These are phyloP conservation scores for Coemansia sp. DNA, from an alignment of 192 early-diverging fungal genomes.

Conservation along the genomic window DNA sequence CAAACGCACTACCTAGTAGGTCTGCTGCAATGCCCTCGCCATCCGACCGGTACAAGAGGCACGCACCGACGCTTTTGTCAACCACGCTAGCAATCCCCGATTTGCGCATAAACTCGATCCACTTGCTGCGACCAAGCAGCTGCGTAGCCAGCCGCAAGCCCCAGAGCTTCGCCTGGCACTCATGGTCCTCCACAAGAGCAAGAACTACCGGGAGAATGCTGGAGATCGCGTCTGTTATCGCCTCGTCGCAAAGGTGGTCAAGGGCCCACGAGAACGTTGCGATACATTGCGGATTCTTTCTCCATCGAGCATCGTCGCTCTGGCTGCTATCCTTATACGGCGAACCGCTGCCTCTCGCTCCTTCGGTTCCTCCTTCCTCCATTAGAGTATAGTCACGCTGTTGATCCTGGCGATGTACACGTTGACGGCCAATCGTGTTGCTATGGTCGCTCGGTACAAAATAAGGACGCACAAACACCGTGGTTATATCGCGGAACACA, in stretches of 20 bases:
- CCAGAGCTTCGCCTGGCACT: constrained; percentile 17
- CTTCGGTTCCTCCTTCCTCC: not conserved
- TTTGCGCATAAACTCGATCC: constrained; percentile 28
- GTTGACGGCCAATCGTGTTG: not conserved
- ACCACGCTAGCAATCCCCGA: constrained; percentile 40
- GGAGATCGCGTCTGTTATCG: constrained; percentile 13
- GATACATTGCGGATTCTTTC: constrained; percentile 21
- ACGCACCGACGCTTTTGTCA: constrained; percentile 16
- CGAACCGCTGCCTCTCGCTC: not conserved
- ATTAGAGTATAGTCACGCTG: constrained; percentile 13
- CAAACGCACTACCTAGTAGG: constrained; percentile 23
- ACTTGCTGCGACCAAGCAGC: constrained; percentile 8
- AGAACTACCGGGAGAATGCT: constrained; percentile 33
- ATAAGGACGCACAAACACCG: constrained; percentile 26
- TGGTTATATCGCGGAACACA: constrained; percentile 17
- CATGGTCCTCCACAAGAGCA: constrained; percentile 43
- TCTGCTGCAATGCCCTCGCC: constrained; percentile 7
- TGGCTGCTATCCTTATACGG: not conserved
- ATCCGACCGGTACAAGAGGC: constrained; percentile 30
- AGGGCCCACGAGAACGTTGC: constrained; percentile 40
- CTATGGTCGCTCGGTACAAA: constrained; percentile 11
- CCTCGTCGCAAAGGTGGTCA: constrained; percentile 5
- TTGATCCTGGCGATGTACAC: not conserved
- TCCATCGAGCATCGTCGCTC: constrained; percentile 25
- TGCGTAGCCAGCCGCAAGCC: constrained; percentile 19